Base-by-base conservation (phyloP, 306 rosid species). In the Biancaea sappan region DNA sequence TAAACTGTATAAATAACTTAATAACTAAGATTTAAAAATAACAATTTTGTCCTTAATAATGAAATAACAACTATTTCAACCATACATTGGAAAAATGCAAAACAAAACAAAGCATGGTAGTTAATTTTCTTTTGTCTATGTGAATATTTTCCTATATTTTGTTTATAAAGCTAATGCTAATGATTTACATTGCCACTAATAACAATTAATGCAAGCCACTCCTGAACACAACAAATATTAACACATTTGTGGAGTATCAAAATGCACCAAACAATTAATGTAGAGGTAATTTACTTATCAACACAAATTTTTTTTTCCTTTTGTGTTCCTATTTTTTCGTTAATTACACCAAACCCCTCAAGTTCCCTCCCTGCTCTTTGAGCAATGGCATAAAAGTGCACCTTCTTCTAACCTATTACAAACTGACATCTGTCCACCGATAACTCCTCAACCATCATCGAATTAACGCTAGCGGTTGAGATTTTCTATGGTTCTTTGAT, bases 401-500 rank as follows among this genome's bases (percentile, higher is more conserved):
- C 46, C 1, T 11, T 22, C 16, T n/a, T 26, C 5, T 8, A 37
- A 35, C 7, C 51, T 21, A 38, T 22, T 35, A 0, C 15, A 2
- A 25, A 9, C 6, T 3, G 59, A 24, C 69, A 48, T 29, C 31
- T 29, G 69, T 31, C 34, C 22, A 5, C 29, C 25, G 1, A 11
- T 1, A 4, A 4, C 28, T 6, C 1, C n/a, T 12, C 43, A 11
- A 0, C 12, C 19, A 4, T 61, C 63, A 73, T 26, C 58, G 47
- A 65, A 59, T 25, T 7, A 46, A 76, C 25, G 19, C 0, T 2
- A 19, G 37, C 48, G 68, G 68, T 5, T 61, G 84, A 70, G 88
- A 83, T 59, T 68, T 84, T 60, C 71, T 77, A 19, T 66, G 47
- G 72, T 81, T 84, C 69, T 79, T 89, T 81, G 88, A 66, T 65